A percentile compares a stretch with the other conserved stretches of the same genome.
phyloP scores from a whole-genome alignment of 1,139 yeast genomes.

The Pichia sp. region DNA sequence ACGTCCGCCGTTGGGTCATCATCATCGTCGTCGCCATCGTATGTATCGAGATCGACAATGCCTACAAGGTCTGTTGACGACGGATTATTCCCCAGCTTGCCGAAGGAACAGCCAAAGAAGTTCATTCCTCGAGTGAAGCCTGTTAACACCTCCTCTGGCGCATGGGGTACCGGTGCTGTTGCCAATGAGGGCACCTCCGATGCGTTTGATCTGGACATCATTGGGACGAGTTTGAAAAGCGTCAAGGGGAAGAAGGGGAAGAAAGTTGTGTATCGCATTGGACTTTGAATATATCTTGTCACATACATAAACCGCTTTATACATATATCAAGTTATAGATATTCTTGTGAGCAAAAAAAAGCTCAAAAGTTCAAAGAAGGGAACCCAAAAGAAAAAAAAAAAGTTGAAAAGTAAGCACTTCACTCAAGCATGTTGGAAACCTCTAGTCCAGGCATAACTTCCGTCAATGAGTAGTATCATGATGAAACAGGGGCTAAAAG shows the following conservation, averaged over 20 bases:
- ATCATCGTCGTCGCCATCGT: constrained; percentile 2
- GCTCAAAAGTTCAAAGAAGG: too few species aligned
- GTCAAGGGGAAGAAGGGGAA: constrained; percentile 37
- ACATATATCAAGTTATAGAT: constrained; percentile 1
- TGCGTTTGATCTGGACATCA: constrained; percentile 24
- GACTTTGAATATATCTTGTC: constrained; percentile 23
- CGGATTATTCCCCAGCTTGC: constrained; percentile 42
- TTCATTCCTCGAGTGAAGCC: constrained; percentile 38
- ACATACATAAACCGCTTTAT: neutral
- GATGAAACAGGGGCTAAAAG: constrained; percentile 40
- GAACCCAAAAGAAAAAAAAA: neutral
- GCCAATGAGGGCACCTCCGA: constrained; percentile 13
- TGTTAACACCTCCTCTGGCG: constrained; percentile 30
- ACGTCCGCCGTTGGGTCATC: constrained; percentile 5
- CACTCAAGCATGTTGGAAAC: constrained; percentile 23
- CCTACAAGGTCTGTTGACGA: constrained; percentile 2
- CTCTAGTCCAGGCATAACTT: constrained; percentile 49
- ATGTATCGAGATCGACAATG: constrained; percentile 7
- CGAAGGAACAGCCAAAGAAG: constrained; percentile 43
- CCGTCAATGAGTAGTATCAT: constrained; percentile 49
- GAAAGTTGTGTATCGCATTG: constrained; percentile 44
- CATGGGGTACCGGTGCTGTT: constrained; percentile 31
- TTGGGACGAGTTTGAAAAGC: constrained; percentile 20
- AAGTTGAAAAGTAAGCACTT: neutral
- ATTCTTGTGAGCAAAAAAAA: neutral